These are phyloP conservation scores for Sindora glabra DNA, from an alignment of 306 rosid species.

Conservation along the genomic window DNA sequence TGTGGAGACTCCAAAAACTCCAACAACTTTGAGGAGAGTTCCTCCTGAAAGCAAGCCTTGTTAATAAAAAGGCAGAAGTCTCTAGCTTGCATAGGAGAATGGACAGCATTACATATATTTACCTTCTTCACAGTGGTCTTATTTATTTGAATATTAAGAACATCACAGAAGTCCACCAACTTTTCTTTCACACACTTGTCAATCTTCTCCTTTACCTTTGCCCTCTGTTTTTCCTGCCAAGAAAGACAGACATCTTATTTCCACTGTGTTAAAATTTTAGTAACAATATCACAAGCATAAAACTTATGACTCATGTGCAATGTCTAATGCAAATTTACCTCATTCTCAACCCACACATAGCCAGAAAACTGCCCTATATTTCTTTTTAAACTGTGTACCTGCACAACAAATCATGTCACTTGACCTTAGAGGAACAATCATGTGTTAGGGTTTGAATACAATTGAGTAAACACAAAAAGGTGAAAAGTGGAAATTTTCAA, in stretches of 20 bases:
- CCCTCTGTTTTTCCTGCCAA: slow-evolving; percentile 70
- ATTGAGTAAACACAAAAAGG: not conserved
- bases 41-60: slow-evolving; percentile 56
- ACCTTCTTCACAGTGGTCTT: slow-evolving; percentile 68
- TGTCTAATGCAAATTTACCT: slow-evolving; percentile 32
- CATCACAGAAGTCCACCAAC: slow-evolving; percentile 74
- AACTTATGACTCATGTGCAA: no score
- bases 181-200: slow-evolving; percentile 92
- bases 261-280: not conserved
- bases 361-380: slow-evolving; percentile 82
- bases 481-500: not conserved
- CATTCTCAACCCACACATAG: slow-evolving; percentile 78
- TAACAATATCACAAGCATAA: not conserved
- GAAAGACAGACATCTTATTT: slow-evolving; percentile 13
- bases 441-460: not conserved
- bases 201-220: slow-evolving; percentile 74
- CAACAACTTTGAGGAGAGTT: slow-evolving; percentile 67
- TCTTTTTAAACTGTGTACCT: slow-evolving; percentile 63
- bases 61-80: not conserved
- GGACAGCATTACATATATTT: not conserved
- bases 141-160: slow-evolving; percentile 75
- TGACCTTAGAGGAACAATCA: slow-evolving; percentile 7
- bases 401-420: slow-evolving; percentile 17
- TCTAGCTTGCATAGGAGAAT: not conserved
- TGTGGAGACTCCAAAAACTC: slow-evolving; percentile 95